A percentile compares a stretch with the other conserved stretches of the same genome.
phyloP scores from a whole-genome alignment of 352 stramenopile genomes.

The Phytophthora kernoviae region DNA sequence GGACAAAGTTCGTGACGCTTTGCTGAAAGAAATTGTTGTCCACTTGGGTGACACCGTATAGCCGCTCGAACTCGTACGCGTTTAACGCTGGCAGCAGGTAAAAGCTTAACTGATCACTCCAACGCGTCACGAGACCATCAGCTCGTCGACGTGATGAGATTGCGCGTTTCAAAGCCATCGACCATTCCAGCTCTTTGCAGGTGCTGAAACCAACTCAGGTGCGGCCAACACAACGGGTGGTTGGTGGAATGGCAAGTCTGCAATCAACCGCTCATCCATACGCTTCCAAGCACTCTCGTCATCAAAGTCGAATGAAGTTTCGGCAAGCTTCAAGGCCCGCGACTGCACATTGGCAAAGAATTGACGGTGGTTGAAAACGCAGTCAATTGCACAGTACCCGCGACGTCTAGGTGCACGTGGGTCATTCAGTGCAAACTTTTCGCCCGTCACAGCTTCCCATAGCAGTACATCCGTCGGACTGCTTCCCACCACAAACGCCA shows the following conservation, averaged over 20 bases:
- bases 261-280: conserved; percentile 57
- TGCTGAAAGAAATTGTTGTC: conserved; percentile 88
- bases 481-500: conserved; percentile 5
- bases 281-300: conserved; percentile 67
- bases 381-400: conserved; percentile 79
- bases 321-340: conserved; percentile 42
- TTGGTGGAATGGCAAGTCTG: conserved; percentile 43
- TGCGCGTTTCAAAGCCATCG: conserved; percentile 33
- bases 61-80: conserved; percentile 86
- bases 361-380: conserved; percentile 74
- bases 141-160: conserved; percentile 50
- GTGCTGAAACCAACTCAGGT: conserved; percentile 34
- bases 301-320: conserved; percentile 63
- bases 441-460: conserved; percentile 79
- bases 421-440: conserved; percentile 48
- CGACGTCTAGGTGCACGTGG: conserved; percentile 17
- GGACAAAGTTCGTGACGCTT: conserved; percentile 78
- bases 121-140: conserved; percentile 64
- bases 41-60: conserved; percentile 63
- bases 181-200: conserved; percentile 58
- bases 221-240: conserved; percentile 29
- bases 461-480: conserved; percentile 42
- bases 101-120: conserved; percentile 80
- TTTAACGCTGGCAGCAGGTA: conserved; percentile 84
- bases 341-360: conserved; percentile 85